Base-by-base conservation (phyloP, 805 yeast genomes). In the Candida peoriensis region DNA sequence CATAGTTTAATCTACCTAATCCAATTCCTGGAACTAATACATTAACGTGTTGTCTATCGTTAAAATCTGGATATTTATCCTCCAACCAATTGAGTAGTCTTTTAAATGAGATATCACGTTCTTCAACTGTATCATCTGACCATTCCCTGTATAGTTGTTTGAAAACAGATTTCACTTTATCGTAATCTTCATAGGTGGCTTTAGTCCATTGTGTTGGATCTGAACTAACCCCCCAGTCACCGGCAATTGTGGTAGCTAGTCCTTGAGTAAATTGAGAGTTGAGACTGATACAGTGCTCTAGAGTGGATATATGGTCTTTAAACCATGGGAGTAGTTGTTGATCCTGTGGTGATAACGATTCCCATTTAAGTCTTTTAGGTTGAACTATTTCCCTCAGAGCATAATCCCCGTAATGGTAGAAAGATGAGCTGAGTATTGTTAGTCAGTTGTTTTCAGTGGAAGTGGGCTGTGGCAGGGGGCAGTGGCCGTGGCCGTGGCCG, bases 1-100 rank as follows among this genome's bases (percentile, higher is more conserved):
- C 84, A 32, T 68, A 57, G 21, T 76, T 77, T 34, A 77, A 50
- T 33, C 85, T 53, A 0, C 82, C 85, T 22, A 78, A 57, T 0
- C 85, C 85, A 36, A 79, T 71, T 1, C 86, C 86, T 1, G 85
- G 84, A 4, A 74, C 72, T 12, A 79, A 54, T 0, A 78, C 61
- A 24, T 69, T 63, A 10, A 68, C 40, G 11, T 63, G 32, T 14
- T 57, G 66, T 20, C 81, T 52, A 0, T 38, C 32, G 1, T 38
- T 41, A 2, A 63, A 45, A 16, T 57, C 58, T 0, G 77, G 76
- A 42, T 48, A 72, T 30, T 36, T 57, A 43, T 22, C 50, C 63
- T 34, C 54, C 21, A 57, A 30, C 8, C 27, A 30, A 1, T 49
- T 34, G 6, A 73, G 41, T 4, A 77, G 60, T 17, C 57, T 50